These are phyloP conservation scores for Monosporascus sp. DNA, from an alignment of 2,329 filamentous ascomycete genomes.

Conservation along the genomic window DNA sequence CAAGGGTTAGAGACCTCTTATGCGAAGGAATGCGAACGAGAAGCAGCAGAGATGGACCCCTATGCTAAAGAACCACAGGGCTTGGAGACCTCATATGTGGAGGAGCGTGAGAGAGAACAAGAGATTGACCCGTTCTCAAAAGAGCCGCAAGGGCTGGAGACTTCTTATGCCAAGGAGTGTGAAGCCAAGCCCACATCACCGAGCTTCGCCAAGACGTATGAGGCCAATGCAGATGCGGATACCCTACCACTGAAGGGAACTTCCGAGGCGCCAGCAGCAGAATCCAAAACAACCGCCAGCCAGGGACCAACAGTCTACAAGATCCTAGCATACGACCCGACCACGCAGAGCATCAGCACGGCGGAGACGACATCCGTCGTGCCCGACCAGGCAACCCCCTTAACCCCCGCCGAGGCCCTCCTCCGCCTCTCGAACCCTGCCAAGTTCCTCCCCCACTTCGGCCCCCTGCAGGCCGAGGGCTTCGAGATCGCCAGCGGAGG, in stretches of 20 bases:
- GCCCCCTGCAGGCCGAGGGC: slow-evolving; percentile 52
- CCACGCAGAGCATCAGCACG: slow-evolving; percentile 50
- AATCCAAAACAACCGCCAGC: slow-evolving; percentile 12
- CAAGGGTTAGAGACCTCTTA: slow-evolving; percentile 46
- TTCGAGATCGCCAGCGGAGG: slow-evolving; percentile 63
- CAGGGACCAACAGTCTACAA: slow-evolving; percentile 46
- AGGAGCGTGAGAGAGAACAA: slow-evolving; percentile 28
- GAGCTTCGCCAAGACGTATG: slow-evolving; percentile 31
- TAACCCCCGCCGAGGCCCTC: slow-evolving; percentile 57
- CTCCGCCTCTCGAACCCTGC: slow-evolving; percentile 56
- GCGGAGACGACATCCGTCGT: slow-evolving; percentile 57
- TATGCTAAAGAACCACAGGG: slow-evolving; percentile 44
- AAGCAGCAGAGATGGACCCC: slow-evolving; percentile 26
- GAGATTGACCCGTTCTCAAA: slow-evolving; percentile 38
- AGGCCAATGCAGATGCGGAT: slow-evolving; percentile 8
- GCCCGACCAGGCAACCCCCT: slow-evolving; percentile 40
- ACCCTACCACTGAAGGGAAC: slow-evolving; percentile 7
- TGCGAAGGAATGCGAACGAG: slow-evolving; percentile 30
- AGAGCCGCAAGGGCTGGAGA: slow-evolving; percentile 43
- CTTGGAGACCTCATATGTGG: slow-evolving; percentile 41
- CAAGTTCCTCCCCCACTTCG: slow-evolving; percentile 62
- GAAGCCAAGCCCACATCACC: slow-evolving; percentile 30
- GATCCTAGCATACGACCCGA: slow-evolving; percentile 61
- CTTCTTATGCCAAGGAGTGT: slow-evolving; percentile 43
- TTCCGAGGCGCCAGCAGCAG: slow-evolving; percentile 3